Percentiles rank a stretch among this genome's conserved stretches.
Evolutionary conservation across 139 green algal species (phyloP).

Genomic region (Nannochloris sp.): DNA sequence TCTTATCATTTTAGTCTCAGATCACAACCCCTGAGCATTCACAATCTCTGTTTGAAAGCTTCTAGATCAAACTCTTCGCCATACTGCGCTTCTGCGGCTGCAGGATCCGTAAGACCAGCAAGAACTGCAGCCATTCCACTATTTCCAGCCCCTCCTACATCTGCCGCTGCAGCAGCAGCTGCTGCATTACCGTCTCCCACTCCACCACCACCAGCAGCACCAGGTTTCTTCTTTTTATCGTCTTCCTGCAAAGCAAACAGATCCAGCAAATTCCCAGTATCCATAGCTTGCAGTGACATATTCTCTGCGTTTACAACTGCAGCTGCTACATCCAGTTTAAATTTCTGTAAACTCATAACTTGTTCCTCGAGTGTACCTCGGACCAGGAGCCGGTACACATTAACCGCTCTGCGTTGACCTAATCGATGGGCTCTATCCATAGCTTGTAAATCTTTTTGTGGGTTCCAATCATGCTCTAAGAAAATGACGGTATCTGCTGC

Average conservation of each 20-base stretch:
- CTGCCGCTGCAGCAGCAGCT: conserved; percentile 2
- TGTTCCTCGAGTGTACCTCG: conserved; percentile 58
- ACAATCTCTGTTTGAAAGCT: conserved; percentile 58
- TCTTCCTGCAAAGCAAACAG: conserved; percentile 48
- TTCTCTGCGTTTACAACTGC: conserved; percentile 74
- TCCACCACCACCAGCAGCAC: conserved; percentile 1
- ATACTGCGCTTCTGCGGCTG: conserved; percentile 81
- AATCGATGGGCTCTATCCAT: conserved; percentile 98
- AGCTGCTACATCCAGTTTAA: conserved; percentile 88
- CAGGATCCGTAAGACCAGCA: conserved; percentile 69
- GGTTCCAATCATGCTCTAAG: conserved; percentile 99
- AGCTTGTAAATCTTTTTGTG: conserved; percentile 94
- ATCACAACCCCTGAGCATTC: no score
- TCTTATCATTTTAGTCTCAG: no score
- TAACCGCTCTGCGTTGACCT: conserved; percentile 87
- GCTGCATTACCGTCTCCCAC: neutral
- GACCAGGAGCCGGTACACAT: conserved; percentile 91
- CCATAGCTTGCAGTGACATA: conserved; percentile 60
- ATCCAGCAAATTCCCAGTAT: conserved; percentile 74
- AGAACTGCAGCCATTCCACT: conserved; percentile 59
- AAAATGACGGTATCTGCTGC: conserved; percentile 96
- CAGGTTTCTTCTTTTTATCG: conserved; percentile 10
- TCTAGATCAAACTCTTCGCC: conserved; percentile 73
- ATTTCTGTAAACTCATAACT: conserved; percentile 90
- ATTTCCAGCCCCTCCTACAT: conserved; percentile 20